A percentile compares a stretch with the other conserved stretches of the same genome.
Evolutionary conservation across 345 rosid species (phyloP).

Genomic region (Eucalyptus victrix): DNA sequence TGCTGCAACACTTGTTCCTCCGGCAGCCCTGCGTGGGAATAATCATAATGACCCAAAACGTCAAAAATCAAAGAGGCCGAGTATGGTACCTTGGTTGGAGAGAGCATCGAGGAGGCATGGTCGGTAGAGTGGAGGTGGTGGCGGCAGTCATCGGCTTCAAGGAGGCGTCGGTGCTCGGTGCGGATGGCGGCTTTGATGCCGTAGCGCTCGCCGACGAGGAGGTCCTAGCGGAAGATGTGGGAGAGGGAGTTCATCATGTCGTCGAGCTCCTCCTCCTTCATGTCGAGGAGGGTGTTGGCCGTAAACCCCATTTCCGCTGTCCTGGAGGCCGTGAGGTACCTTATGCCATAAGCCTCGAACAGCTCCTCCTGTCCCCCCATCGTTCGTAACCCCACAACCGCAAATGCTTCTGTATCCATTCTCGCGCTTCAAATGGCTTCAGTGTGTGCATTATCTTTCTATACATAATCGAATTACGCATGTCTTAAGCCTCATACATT

Average conservation of each 20-base stretch:
- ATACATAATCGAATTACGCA: not conserved
- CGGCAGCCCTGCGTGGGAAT: slow-evolving; percentile 41
- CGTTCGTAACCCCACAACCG: slow-evolving; percentile 26
- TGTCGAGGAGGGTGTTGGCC: slow-evolving; percentile 74
- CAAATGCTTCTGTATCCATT: slow-evolving; percentile 78
- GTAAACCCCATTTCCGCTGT: slow-evolving; percentile 96
- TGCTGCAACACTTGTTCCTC: slow-evolving; percentile 76
- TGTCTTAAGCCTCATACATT: not conserved
- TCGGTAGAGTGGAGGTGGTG: slow-evolving; percentile 36
- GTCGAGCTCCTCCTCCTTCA: slow-evolving; percentile 92
- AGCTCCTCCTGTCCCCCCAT: slow-evolving; percentile 66
- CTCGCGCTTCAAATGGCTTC: not conserved
- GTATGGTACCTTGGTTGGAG: slow-evolving; percentile 70
- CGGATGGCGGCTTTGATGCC: slow-evolving; percentile 87
- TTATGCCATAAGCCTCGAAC: slow-evolving; percentile 70
- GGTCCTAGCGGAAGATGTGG: slow-evolving; percentile 87
- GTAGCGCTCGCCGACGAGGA: slow-evolving; percentile 80
- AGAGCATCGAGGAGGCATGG: slow-evolving; percentile 62
- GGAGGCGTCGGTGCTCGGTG: slow-evolving; percentile 62
- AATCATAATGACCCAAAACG: not conserved
- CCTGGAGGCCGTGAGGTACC: slow-evolving; percentile 79
- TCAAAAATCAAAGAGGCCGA: not conserved
- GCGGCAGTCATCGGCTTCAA: slow-evolving; percentile 48
- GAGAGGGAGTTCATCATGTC: slow-evolving; percentile 95
- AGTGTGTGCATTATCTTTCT: not conserved